Evolutionary conservation across 768 basidiomycete genomes (phyloP).

Genomic region (Asterophora lycoperdoides): DNA sequence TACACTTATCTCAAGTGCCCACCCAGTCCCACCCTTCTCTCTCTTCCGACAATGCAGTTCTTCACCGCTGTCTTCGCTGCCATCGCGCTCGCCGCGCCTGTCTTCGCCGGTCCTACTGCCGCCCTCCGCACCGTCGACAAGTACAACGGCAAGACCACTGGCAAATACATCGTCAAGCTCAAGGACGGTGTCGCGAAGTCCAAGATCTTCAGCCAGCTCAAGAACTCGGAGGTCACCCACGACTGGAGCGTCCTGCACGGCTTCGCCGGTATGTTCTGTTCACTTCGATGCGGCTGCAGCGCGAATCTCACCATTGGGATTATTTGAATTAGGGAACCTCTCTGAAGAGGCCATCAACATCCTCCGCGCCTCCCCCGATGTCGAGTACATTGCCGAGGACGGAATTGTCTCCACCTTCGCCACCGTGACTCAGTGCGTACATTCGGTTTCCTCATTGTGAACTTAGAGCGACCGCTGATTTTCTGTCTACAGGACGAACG

Average conservation of each 20-base stretch:
- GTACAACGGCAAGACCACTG: neutral
- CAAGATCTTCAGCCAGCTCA: constrained; percentile 10
- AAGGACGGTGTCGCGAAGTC: constrained; percentile 26
- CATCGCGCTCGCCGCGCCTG: constrained; percentile 2
- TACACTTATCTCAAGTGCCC: constrained; percentile 3
- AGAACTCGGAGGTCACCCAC: constrained; percentile 7
- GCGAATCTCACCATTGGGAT: neutral
- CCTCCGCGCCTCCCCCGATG: constrained; percentile 20
- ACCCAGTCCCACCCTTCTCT: neutral
- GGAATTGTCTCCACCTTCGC: constrained; percentile 21
- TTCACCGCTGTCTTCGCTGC: constrained; percentile 5
- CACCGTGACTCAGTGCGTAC: constrained; percentile 21
- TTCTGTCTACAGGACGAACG: constrained; percentile 20
- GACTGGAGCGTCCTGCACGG: constrained; percentile 28
- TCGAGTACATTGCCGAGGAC: constrained; percentile 20
- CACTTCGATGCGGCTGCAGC: neutral
- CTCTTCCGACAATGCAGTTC: constrained; percentile 4
- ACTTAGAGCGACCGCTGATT: too few relatives aligned
- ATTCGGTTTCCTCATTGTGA: too few relatives aligned
- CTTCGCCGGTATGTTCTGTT: constrained; percentile 23
- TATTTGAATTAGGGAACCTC: constrained; percentile 10
- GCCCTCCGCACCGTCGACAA: constrained; percentile 1
- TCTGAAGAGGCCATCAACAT: constrained; percentile 15
- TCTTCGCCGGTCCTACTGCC: neutral
- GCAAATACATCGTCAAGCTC: constrained; percentile 28